Evolutionary conservation across 495 filamentous ascomycete species (phyloP).

Genomic region (Aspergillus sclerotioniger): DNA sequence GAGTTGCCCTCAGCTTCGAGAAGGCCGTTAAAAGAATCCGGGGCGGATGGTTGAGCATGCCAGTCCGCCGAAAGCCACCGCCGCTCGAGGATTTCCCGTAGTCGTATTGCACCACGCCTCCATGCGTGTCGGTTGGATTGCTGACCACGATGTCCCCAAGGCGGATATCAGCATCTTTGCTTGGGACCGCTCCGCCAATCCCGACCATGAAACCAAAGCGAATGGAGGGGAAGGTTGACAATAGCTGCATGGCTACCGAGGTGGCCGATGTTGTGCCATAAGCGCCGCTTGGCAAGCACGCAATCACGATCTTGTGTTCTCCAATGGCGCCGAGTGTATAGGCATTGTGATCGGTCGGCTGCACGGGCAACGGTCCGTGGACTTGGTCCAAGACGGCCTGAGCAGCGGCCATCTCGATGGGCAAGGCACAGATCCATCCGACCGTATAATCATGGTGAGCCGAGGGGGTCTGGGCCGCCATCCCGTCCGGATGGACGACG

Average conservation of each 20-base stretch:
- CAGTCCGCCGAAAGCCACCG: neutral
- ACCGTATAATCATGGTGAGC: constrained; percentile 1
- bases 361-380: neutral
- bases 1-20: neutral
- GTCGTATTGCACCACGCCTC: neutral
- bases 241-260: neutral
- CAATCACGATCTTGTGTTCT: neutral
- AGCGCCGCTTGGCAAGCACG: neutral
- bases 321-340: neutral
- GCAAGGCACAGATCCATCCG: constrained; percentile 8
- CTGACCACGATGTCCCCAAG: neutral
- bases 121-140: neutral
- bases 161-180: neutral
- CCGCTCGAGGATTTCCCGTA: neutral
- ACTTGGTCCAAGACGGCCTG: neutral
- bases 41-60: neutral
- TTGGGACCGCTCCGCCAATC: constrained; percentile 1
- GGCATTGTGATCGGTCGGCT: neutral
- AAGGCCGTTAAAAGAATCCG: neutral
- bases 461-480: no score
- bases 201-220: constrained; percentile 2
- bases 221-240: neutral
- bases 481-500: no score
- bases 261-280: neutral
- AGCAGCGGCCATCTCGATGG: constrained; percentile 3